Percentiles rank a stretch among this genome's conserved stretches.
These are phyloP conservation scores for Paramyrothecium roridum DNA, from an alignment of 2,329 filamentous ascomycete genomes.

Conservation along the genomic window DNA sequence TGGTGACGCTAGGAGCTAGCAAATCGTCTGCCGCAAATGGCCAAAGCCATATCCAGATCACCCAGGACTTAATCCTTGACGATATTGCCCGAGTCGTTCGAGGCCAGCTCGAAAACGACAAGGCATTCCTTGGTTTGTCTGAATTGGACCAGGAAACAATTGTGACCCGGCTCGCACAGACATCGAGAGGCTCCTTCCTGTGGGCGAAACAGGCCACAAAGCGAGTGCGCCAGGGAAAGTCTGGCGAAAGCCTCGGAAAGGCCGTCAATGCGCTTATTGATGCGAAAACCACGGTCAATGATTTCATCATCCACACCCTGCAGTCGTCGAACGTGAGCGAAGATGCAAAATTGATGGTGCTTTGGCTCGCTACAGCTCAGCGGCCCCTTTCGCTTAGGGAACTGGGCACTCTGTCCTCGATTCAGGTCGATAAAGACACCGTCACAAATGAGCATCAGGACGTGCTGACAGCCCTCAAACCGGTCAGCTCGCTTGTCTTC, in stretches of 20 bases:
- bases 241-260: constrained; percentile 19
- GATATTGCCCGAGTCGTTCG: not conserved
- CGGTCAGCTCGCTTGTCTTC: constrained; percentile 27
- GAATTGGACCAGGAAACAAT: constrained; percentile 27
- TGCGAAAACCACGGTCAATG: constrained; percentile 20
- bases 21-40: not conserved
- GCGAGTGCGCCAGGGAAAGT: constrained; percentile 21
- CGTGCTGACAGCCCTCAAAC: constrained; percentile 18
- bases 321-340: constrained; percentile 20
- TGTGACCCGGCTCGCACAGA: constrained; percentile 26
- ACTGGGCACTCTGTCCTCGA: constrained; percentile 21
- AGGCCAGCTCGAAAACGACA: constrained; percentile 17
- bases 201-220: constrained; percentile 33
- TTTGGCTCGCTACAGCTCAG: constrained; percentile 32
- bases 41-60: not conserved
- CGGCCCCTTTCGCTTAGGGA: constrained; percentile 30
- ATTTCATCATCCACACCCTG: constrained; percentile 24
- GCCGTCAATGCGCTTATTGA: constrained; percentile 21
- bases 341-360: constrained; percentile 26
- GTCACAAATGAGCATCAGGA: constrained; percentile 22
- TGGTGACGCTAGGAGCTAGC: not conserved
- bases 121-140: constrained; percentile 18
- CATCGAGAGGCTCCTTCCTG: constrained; percentile 31
- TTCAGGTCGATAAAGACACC: constrained; percentile 25
- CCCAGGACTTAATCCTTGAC: not conserved